A percentile compares a stretch with the other conserved stretches of the same genome.
phyloP scores from a whole-genome alignment of 2,329 filamentous ascomycete species.

The Fusarium sp. region DNA sequence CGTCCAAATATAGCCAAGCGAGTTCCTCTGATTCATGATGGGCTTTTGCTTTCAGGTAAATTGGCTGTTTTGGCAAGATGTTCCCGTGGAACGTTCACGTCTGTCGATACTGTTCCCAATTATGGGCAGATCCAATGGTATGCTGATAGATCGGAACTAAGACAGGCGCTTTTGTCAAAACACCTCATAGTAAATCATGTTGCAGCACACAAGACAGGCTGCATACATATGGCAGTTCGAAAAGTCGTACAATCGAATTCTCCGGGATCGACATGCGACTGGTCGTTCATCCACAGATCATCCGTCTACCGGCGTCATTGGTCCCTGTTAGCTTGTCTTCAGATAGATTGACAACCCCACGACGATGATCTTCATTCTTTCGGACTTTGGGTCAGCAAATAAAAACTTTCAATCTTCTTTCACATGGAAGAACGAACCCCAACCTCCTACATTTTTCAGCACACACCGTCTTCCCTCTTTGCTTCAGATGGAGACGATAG shows the following conservation, averaged over 20 bases:
- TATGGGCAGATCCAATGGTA: not conserved
- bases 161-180: constrained; percentile 2
- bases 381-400: not conserved
- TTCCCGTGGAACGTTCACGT: not conserved
- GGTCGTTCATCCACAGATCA: constrained; percentile 11
- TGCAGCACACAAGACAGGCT: not conserved
- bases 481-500: not conserved
- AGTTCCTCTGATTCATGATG: constrained; percentile 8
- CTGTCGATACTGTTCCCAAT: not conserved
- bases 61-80: not conserved
- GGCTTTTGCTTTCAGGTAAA: constrained; percentile 10
- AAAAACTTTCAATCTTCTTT: constrained; percentile 28
- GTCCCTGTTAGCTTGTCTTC: constrained; percentile 2
- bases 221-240: constrained; percentile 7
- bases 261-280: constrained; percentile 37
- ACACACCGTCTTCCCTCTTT: not conserved
- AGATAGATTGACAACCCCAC: constrained; percentile 11
- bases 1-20: constrained; percentile 14
- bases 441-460: constrained; percentile 7
- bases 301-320: constrained; percentile 11
- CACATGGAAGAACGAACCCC: constrained; percentile 21
- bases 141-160: not conserved
- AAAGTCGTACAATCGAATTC: constrained; percentile 33
- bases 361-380: not conserved
- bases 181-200: constrained; percentile 3